Evolutionary conservation across 768 basidiomycete species (phyloP).

Genomic region (Mrakia hoshinonis): DNA sequence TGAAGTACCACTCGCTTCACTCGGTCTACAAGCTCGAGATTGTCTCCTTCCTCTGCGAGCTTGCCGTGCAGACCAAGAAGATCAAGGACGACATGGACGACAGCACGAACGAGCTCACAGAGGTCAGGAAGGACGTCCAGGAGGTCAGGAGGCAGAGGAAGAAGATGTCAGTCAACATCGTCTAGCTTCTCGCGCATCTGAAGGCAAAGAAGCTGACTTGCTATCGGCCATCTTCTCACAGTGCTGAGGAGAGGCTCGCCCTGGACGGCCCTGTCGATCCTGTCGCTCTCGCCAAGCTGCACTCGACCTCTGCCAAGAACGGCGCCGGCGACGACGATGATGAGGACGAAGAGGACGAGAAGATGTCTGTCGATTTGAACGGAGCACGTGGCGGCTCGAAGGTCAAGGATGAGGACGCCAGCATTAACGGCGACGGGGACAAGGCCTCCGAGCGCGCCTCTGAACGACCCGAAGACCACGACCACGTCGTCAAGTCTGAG

Average conservation of each 20-base stretch:
- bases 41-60: conserved; percentile 76
- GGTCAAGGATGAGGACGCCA: conserved; percentile 30
- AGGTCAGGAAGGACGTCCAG: conserved; percentile 87
- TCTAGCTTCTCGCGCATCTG: neutral
- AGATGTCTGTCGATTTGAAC: conserved; percentile 34
- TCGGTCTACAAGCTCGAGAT: conserved; percentile 74
- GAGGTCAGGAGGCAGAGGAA: conserved; percentile 87
- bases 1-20: conserved; percentile 65
- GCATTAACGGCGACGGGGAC: conserved; percentile 16
- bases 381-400: conserved; percentile 28
- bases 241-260: conserved; percentile 21
- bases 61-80: conserved; percentile 80
- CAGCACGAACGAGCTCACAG: conserved; percentile 80
- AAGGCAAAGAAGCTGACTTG: neutral
- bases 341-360: conserved; percentile 35
- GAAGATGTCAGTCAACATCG: conserved; percentile 58
- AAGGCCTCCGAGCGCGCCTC: conserved; percentile 23
- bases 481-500: neutral
- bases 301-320: conserved; percentile 9
- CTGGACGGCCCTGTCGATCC: conserved; percentile 24
- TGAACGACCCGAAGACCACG: conserved; percentile 14
- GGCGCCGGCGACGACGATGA: conserved; percentile 35
- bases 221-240: neutral
- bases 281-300: conserved; percentile 11
- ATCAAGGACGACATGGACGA: conserved; percentile 83